Base-by-base conservation (phyloP, 768 basidiomycete species). In the Suillus bovinus region DNA sequence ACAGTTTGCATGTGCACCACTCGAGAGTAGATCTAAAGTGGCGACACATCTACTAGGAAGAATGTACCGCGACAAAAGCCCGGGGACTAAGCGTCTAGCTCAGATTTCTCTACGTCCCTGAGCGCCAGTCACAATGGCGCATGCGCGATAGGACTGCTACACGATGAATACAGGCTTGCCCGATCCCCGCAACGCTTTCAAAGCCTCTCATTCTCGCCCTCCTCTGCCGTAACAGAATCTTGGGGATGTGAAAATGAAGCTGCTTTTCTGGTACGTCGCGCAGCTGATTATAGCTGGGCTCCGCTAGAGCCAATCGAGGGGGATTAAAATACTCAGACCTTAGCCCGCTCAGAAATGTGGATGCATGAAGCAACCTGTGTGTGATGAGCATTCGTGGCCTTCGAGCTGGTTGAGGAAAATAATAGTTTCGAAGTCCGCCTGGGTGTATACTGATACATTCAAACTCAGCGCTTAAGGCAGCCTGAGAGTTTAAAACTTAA, bases 291-390 rank as follows among this genome's bases (percentile, higher is more conserved):
- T 71, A 75, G 77, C 80, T 75, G 75, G 83, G 73, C 81, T 80
- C 86, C 67, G 82, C 84, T 83, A 82, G 82, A 76, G 81, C 75
- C 84, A 68, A 80, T 83, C 81, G 64, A 79, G 81, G 81, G 81
- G 83, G 84, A 84, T 76, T 83, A 69, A 73, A 84, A 85, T 82
- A 76, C 86, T 87, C 87, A 86, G 86, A 88, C 86, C 86, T 88
- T 88, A 81, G 82, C 86, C 87, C 86, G 85, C 86, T 88, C 84
- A 84, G 79, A 72, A 85, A 69, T 62, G 65, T 69, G 67, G 68
- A 73, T 64, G 61, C 57, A 38, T 36, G 41, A 53, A 49, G 67
- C 71, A 67, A 77, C 78, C 78, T 79, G 85, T 84, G 68, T 68
- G 84, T 76, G 64, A 76, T 83, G 84, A 87, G 86, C 84, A 73